Percentiles rank a stretch among this genome's conserved stretches.
Conservation (phyloP, 2,329 filamentous ascomycete species). For the Shiraia bambusicola region DNA sequence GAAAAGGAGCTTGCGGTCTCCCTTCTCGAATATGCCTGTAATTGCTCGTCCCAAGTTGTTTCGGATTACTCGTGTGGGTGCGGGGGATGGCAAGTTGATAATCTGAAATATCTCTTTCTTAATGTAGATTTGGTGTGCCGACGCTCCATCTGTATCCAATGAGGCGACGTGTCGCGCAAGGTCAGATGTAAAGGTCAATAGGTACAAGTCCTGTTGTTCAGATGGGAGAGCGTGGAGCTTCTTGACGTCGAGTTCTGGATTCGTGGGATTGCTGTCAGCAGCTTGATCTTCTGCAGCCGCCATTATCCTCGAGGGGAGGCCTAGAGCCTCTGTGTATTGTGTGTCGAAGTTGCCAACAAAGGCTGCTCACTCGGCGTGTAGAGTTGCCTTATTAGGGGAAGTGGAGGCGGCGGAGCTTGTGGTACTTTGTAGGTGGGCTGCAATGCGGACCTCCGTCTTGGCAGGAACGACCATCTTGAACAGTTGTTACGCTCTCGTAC, state of each 20-base stretch:
- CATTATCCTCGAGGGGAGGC: conserved; percentile 23
- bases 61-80: conserved; percentile 83
- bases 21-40: conserved; percentile 76
- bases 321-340: conserved; percentile 5
- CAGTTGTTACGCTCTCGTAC: conserved; percentile 15
- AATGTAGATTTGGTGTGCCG: conserved; percentile 83
- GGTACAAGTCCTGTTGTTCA: conserved; percentile 93
- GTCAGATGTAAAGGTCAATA: conserved; percentile 83
- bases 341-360: conserved; percentile 5
- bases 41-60: conserved; percentile 87
- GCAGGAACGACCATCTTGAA: conserved; percentile 19
- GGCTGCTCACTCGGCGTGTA: conserved; percentile 26
- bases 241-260: conserved; percentile 80
- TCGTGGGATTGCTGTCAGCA: conserved; percentile 47
- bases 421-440: conserved; percentile 13
- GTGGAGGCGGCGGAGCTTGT: conserved; percentile 21
- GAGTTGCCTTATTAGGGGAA: conserved; percentile 14
- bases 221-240: conserved; percentile 87
- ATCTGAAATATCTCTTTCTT: conserved; percentile 96
- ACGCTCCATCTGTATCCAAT: conserved; percentile 76
- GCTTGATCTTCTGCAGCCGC: conserved; percentile 28
- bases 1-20: conserved; percentile 88
- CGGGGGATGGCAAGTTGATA: conserved; percentile 76
- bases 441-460: conserved; percentile 34
- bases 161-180: conserved; percentile 76